Evolutionary conservation across 768 basidiomycete genomes (phyloP).

Genomic region (Mycena floridula): DNA sequence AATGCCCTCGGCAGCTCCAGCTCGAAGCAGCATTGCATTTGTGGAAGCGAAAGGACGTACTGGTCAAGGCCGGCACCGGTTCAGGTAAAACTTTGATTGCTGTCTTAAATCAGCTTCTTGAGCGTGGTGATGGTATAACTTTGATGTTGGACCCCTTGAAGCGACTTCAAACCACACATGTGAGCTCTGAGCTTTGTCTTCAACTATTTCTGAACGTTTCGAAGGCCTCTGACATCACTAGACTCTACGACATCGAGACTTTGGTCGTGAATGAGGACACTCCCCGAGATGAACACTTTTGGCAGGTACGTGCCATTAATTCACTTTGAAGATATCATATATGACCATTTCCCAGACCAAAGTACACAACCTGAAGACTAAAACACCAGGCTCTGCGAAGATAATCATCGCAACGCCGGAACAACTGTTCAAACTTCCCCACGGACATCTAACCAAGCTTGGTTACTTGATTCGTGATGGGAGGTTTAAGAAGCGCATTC

Average conservation of each 20-base stretch:
- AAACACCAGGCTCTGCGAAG: neutral
- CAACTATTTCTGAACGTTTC: neutral
- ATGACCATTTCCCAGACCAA: neutral
- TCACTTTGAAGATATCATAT: neutral
- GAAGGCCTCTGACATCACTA: neutral
- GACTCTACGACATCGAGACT: constrained; percentile 1
- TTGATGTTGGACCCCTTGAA: constrained; percentile 4
- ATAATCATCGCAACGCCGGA: constrained; percentile 3
- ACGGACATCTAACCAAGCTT: constrained; percentile 4
- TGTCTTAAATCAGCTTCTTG: constrained; percentile 1
- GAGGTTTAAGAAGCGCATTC: neutral
- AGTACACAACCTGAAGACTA: neutral
- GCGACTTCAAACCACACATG: constrained; percentile 4
- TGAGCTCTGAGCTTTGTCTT: neutral
- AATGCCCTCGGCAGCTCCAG: constrained; percentile 2
- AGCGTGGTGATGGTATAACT: neutral
- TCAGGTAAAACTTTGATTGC: constrained; percentile 2
- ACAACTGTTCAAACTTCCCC: constrained; percentile 1
- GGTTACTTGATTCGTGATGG: neutral
- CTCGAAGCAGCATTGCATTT: constrained; percentile 2
- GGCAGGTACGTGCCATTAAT: neutral
- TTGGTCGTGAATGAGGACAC: constrained; percentile 5
- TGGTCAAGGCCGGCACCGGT: constrained; percentile 1
- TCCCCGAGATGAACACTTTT: constrained; percentile 1
- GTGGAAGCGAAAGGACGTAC: neutral